phyloP scores from a whole-genome alignment of 768 basidiomycete genomes.

The Leccinum fibrillosum region DNA sequence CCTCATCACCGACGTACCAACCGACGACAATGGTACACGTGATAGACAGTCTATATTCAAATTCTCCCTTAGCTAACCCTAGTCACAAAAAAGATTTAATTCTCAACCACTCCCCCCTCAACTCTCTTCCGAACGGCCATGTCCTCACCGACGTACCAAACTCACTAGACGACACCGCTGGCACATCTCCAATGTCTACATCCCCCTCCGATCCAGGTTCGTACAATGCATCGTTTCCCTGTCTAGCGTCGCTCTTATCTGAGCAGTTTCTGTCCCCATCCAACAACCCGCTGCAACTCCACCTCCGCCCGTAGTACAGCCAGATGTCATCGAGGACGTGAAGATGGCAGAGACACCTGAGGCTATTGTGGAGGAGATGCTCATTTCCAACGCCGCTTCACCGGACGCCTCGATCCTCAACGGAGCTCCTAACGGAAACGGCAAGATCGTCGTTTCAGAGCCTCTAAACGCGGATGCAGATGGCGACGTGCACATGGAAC shows the following conservation, averaged over 20 bases:
- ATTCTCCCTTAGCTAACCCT: constrained; percentile 36
- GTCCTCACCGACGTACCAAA: constrained; percentile 59
- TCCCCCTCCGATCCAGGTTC: constrained; percentile 51
- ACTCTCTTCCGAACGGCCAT: constrained; percentile 63
- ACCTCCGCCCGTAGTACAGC: constrained; percentile 43
- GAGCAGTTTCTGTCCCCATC: constrained; percentile 42
- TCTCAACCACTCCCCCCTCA: constrained; percentile 28
- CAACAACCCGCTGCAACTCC: constrained; percentile 45
- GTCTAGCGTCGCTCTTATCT: constrained; percentile 27
- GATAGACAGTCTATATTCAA: constrained; percentile 31
- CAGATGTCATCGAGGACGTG: constrained; percentile 49
- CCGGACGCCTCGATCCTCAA: constrained; percentile 8
- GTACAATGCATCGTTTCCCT: constrained; percentile 20
- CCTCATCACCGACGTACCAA: constrained; percentile 17
- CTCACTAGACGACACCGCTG: constrained; percentile 36
- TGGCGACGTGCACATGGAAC: constrained; percentile 33
- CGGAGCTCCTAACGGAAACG: constrained; percentile 20
- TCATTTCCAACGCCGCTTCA: constrained; percentile 10
- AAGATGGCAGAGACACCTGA: constrained; percentile 45
- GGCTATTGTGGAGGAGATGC: constrained; percentile 13
- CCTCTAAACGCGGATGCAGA: constrained; percentile 20
- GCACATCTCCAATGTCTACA: constrained; percentile 38
- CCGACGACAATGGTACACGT: constrained; percentile 39
- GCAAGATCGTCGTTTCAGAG: constrained; percentile 33
- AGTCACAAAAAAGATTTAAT: constrained; percentile 30